Percentiles rank a stretch among this genome's conserved stretches.
Conservation (phyloP, 371 early-diverging fungal genomes). For the Mucor sp. region DNA sequence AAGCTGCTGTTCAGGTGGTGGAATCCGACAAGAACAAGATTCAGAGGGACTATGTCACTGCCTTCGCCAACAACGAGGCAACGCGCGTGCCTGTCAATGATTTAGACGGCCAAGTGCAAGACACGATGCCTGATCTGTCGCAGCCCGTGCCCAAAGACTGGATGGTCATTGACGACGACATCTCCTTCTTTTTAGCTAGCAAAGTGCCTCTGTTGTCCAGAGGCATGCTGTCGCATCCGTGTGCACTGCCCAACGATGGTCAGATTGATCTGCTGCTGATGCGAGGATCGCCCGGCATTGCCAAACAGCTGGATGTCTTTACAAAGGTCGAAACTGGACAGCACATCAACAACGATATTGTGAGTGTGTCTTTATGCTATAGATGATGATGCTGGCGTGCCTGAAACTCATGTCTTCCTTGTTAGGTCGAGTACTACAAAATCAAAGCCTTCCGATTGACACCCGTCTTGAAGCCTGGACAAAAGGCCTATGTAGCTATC, state of each 20-base stretch:
- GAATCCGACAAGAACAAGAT: conserved; percentile 49
- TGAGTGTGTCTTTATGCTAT: conserved; percentile 18
- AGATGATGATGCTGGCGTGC: neutral
- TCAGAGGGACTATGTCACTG: conserved; percentile 14
- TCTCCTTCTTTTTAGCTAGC: conserved; percentile 49
- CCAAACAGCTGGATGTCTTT: conserved; percentile 39
- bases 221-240: conserved; percentile 56
- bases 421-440: conserved; percentile 62
- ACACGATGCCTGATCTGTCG: conserved; percentile 34
- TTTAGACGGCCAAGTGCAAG: neutral
- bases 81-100: neutral
- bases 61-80: neutral
- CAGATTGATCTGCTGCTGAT: conserved; percentile 55
- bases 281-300: conserved; percentile 29
- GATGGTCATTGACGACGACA: conserved; percentile 48
- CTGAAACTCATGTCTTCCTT: neutral
- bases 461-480: conserved; percentile 36
- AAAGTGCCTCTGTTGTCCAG: conserved; percentile 60
- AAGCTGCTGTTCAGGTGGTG: conserved; percentile 47
- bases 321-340: conserved; percentile 52
- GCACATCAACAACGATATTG: conserved; percentile 51
- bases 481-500: conserved; percentile 53
- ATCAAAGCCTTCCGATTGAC: conserved; percentile 58
- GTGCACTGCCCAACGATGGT: conserved; percentile 60
- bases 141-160: conserved; percentile 52